phyloP scores from a whole-genome alignment of 164 flowering plant species.

The Pachysandra terminalis region DNA sequence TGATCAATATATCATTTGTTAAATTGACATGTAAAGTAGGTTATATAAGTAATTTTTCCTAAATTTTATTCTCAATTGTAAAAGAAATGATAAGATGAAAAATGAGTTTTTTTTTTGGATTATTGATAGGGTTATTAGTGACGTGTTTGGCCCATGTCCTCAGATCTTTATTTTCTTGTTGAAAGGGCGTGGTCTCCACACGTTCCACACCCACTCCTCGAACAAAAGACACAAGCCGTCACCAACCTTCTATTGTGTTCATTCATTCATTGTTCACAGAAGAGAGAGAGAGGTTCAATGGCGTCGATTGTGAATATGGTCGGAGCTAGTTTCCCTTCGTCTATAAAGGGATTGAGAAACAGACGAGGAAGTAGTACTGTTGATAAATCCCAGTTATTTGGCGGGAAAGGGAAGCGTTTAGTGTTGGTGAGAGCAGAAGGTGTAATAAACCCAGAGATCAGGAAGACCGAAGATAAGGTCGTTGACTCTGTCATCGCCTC shows the following conservation, averaged over 20 bases:
- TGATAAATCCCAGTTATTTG: background rate
- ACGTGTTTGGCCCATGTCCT: constrained; percentile 23
- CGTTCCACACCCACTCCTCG: constrained; percentile 12
- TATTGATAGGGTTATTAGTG: background rate
- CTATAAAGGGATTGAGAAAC: background rate
- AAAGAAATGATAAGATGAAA: too few relatives aligned
- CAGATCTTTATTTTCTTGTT: background rate
- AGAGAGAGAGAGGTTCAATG: constrained; percentile 24
- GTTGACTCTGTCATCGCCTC: constrained; percentile 77
- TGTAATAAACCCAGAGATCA: constrained; percentile 71
- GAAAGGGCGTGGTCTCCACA: constrained; percentile 42
- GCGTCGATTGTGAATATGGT: constrained; percentile 31
- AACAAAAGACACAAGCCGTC: background rate
- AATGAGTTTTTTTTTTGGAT: too few relatives aligned
- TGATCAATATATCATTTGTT: too few relatives aligned
- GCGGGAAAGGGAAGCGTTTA: constrained; percentile 17
- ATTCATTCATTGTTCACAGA: background rate
- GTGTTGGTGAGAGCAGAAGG: constrained; percentile 55
- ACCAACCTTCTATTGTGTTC: too few relatives aligned
- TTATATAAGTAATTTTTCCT: too few relatives aligned
- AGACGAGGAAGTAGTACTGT: background rate
- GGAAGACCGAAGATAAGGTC: constrained; percentile 74
- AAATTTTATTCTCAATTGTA: too few relatives aligned
- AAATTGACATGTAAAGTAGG: too few relatives aligned
- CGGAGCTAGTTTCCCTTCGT: constrained; percentile 26